phyloP scores from a whole-genome alignment of 2,329 filamentous ascomycete species.

The Hawksworthiomyces lignivorus region DNA sequence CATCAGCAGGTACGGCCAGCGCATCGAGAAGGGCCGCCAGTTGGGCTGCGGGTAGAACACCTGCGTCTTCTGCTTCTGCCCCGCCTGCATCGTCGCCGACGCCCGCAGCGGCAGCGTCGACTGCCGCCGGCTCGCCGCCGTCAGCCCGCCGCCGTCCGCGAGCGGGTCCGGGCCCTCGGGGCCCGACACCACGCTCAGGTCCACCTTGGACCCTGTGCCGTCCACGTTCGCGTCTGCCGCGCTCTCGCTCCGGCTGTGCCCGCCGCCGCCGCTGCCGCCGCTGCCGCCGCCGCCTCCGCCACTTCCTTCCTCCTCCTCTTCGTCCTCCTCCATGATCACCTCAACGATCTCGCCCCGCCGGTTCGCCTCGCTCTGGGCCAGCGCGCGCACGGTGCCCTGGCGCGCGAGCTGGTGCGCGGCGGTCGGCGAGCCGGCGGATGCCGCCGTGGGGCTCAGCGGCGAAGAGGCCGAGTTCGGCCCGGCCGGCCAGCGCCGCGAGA shows the following conservation, averaged over 20 bases:
- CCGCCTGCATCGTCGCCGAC: too few relatives aligned
- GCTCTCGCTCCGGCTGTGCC: too few relatives aligned
- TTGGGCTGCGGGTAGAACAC: slow-evolving; percentile 56
- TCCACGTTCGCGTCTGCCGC: too few relatives aligned
- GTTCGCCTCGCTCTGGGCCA: slow-evolving; percentile 53
- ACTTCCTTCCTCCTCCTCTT: slow-evolving; percentile 15
- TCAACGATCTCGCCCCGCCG: slow-evolving; percentile 52
- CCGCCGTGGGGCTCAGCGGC: not conserved
- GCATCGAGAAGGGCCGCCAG: slow-evolving; percentile 61
- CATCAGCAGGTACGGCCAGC: slow-evolving; percentile 49
- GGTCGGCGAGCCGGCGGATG: slow-evolving; percentile 11
- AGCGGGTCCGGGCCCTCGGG: slow-evolving; percentile 18
- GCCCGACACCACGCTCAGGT: slow-evolving; percentile 45
- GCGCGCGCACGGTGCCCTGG: slow-evolving; percentile 35
- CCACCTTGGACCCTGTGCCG: slow-evolving; percentile 29
- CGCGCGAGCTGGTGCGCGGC: slow-evolving; percentile 8
- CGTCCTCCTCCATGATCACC: slow-evolving; percentile 40
- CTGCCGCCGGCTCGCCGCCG: slow-evolving; percentile 23
- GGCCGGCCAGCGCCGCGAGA: slow-evolving; percentile 9
- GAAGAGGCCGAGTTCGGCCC: slow-evolving; percentile 7
- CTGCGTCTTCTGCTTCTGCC: slow-evolving; percentile 29
- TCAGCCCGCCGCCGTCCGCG: slow-evolving; percentile 13
- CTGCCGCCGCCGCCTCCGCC: slow-evolving; percentile 28
- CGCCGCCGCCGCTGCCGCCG: slow-evolving; percentile 1
- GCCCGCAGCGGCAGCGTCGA: slow-evolving; percentile 24